These are phyloP conservation scores for Pyrenophora seminiperda DNA, from an alignment of 2,329 filamentous ascomycete genomes.

Conservation along the genomic window DNA sequence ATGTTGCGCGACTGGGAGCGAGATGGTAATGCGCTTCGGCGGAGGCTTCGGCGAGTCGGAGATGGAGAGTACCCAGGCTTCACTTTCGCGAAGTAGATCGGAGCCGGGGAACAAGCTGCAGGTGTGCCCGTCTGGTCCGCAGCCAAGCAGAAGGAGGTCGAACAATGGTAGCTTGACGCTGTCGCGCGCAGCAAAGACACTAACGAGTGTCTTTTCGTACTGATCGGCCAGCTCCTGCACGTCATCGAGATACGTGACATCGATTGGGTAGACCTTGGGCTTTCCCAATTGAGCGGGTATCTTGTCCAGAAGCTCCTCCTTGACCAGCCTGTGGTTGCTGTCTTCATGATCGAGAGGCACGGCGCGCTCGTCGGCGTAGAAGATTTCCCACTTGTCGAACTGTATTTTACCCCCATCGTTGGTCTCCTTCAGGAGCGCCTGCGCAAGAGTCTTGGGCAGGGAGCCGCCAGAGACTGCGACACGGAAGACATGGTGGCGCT, in stretches of 20 bases:
- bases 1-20: slow-evolving; percentile 86
- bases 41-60: slow-evolving; percentile 95
- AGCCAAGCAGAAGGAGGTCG: slow-evolving; percentile 90
- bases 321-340: slow-evolving; percentile 90
- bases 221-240: slow-evolving; percentile 89
- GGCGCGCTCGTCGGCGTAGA: slow-evolving; percentile 96
- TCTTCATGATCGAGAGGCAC: slow-evolving; percentile 90
- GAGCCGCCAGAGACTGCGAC: slow-evolving; percentile 93
- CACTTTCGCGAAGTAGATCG: slow-evolving; percentile 79
- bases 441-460: slow-evolving; percentile 83
- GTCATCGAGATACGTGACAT: slow-evolving; percentile 71
- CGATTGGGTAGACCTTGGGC: slow-evolving; percentile 80
- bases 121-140: slow-evolving; percentile 94
- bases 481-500: slow-evolving; percentile 84
- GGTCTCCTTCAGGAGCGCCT: slow-evolving; percentile 72
- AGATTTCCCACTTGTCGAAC: slow-evolving; percentile 94
- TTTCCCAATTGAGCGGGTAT: slow-evolving; percentile 70
- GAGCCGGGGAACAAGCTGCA: slow-evolving; percentile 96
- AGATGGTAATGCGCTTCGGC: slow-evolving; percentile 86
- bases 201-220: slow-evolving; percentile 88
- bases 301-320: slow-evolving; percentile 86
- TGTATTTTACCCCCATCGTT: slow-evolving; percentile 66
- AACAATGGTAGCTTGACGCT: slow-evolving; percentile 94
- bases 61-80: slow-evolving; percentile 91
- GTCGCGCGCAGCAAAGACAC: slow-evolving; percentile 86